Conservation (phyloP, 169 alveolate genomes). For the Babesia caballi region DNA sequence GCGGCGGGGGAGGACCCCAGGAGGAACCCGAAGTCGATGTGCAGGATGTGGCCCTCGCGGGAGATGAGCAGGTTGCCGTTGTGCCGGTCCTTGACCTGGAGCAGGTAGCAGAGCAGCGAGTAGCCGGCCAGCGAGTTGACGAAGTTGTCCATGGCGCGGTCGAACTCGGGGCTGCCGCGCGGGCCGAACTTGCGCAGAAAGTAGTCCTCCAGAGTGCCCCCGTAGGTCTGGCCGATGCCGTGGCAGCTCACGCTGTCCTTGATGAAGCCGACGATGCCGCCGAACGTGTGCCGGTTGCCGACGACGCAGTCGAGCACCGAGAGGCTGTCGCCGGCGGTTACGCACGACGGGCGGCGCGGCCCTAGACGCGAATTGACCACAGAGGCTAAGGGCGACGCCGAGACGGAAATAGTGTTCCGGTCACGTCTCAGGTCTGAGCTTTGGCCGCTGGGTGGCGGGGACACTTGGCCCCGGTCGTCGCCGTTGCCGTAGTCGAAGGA, state of each 20-base stretch:
- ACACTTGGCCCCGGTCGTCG: not conserved
- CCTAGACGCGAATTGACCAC: not conserved
- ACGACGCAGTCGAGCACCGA: not conserved
- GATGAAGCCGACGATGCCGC: constrained; percentile 88
- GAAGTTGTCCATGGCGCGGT: constrained; percentile 89
- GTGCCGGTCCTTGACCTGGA: constrained; percentile 88
- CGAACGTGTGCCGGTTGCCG: constrained; percentile 34
- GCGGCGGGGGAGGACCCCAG: constrained; percentile 95
- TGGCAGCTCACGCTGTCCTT: constrained; percentile 85
- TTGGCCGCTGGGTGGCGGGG: not conserved
- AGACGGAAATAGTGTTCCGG: not conserved
- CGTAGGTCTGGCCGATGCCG: constrained; percentile 76
- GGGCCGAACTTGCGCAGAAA: constrained; percentile 56
- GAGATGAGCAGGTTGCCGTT: constrained; percentile 94
- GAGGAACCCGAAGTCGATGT: constrained; percentile 96
- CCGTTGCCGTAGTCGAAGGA: too few relatives aligned
- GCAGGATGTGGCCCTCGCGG: constrained; percentile 91
- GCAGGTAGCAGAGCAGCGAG: constrained; percentile 84
- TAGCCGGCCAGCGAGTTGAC: constrained; percentile 92
- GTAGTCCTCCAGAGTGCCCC: constrained; percentile 66
- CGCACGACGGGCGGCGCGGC: not conserved
- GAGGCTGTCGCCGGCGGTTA: not conserved
- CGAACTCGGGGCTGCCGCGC: constrained; percentile 28
- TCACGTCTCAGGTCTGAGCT: not conserved
- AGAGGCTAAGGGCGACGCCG: not conserved